Evolutionary conservation across 257 asterid genomes (phyloP).

Genomic region (Nyctanthes arbortristis): DNA sequence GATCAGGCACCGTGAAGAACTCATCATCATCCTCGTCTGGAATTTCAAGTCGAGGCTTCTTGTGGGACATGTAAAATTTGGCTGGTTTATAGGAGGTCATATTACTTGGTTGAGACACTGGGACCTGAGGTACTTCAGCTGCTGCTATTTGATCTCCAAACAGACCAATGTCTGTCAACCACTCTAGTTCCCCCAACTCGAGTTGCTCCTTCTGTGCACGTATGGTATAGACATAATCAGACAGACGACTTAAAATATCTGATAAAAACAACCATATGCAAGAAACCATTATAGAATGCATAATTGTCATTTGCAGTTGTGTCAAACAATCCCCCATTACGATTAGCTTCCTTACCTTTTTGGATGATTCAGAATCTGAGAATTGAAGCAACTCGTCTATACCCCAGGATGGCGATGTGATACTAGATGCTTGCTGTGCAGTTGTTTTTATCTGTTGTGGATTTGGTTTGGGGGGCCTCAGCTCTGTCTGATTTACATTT

Average conservation of each 20-base stretch:
- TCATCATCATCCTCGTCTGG: conserved; percentile 70
- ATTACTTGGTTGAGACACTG: conserved; percentile 45
- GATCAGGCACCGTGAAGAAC: conserved; percentile 88
- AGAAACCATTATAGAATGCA: too few relatives aligned
- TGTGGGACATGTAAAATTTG: conserved; percentile 48
- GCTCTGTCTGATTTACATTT: conserved; percentile 36
- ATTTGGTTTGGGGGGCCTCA: conserved; percentile 60
- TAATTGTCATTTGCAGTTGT: too few relatives aligned
- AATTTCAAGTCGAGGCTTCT: conserved; percentile 70
- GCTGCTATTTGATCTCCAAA: conserved; percentile 67
- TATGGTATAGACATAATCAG: too few relatives aligned
- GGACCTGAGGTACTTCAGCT: conserved; percentile 91
- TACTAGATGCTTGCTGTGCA: conserved; percentile 38
- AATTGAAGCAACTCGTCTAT: conserved; percentile 80
- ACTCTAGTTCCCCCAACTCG: conserved; percentile 82
- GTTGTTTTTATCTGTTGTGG: conserved; percentile 44
- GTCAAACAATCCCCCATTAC: too few relatives aligned
- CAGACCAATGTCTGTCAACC: conserved; percentile 68
- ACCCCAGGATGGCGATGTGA: conserved; percentile 70
- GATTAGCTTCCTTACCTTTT: conserved; percentile 52
- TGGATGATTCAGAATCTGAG: conserved; percentile 61
- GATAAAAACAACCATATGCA: too few relatives aligned
- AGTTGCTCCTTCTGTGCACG: conserved; percentile 74
- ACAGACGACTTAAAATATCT: too few relatives aligned
- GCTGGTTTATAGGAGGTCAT: conserved; percentile 33